Evolutionary conservation across 192 early-diverging fungal genomes (phyloP).

Genomic region (Coemansia sp.): DNA sequence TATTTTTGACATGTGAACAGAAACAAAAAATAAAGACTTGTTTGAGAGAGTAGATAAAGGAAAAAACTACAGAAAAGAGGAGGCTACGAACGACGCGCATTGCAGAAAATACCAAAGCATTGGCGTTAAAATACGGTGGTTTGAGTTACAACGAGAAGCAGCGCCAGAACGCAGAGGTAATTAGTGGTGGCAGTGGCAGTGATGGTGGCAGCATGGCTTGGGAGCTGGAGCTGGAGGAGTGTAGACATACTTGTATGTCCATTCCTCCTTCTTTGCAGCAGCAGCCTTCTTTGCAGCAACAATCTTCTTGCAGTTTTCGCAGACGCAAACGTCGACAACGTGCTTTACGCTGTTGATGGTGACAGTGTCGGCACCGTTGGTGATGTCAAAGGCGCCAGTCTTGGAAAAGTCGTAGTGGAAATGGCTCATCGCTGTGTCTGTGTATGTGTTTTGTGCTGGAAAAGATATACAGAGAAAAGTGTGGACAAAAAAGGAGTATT

Average conservation of each 20-base stretch:
- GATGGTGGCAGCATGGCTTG: constrained; percentile 33
- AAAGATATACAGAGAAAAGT: not conserved
- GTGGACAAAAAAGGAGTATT: not conserved
- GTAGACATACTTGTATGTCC: constrained; percentile 32
- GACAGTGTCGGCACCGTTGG: constrained; percentile 40
- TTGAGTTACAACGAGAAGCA: constrained; percentile 4
- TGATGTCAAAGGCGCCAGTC: constrained; percentile 39
- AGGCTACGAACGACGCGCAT: not conserved
- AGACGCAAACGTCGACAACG: constrained; percentile 39
- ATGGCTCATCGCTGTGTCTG: constrained; percentile 27
- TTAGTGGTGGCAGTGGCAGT: constrained; percentile 18
- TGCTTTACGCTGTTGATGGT: constrained; percentile 48
- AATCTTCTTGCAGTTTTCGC: constrained; percentile 40
- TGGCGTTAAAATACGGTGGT: not conserved
- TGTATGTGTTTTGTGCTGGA: not conserved
- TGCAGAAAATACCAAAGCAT: not conserved
- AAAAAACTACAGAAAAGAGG: constrained; percentile 1
- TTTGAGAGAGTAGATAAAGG: constrained; percentile 5
- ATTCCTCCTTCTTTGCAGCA: constrained; percentile 26
- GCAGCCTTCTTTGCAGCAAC: constrained; percentile 22
- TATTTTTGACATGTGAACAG: not conserved
- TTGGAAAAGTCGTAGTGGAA: constrained; percentile 47
- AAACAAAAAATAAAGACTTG: not conserved
- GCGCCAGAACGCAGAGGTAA: not conserved
- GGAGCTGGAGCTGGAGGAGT: constrained; percentile 30